Conservation (phyloP, 352 stramenopile genomes). For the Plasmopara halstedii region DNA sequence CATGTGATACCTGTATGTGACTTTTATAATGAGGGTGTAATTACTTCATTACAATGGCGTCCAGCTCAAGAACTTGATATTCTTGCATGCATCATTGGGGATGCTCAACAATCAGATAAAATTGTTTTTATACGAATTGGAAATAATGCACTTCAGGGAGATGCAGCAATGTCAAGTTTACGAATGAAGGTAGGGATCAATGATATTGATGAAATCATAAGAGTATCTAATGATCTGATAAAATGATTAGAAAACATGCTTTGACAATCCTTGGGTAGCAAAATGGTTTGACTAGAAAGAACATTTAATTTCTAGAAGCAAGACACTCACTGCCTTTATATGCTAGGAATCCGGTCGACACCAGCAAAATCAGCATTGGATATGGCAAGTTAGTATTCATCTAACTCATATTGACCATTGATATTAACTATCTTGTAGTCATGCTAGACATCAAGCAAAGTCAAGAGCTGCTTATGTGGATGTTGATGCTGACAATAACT, state of each 20-base stretch:
- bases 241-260: constrained; percentile 8
- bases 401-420: not conserved
- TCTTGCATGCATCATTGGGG: constrained; percentile 17
- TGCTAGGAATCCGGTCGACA: constrained; percentile 15
- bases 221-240: not conserved
- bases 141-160: constrained; percentile 1
- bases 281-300: constrained; percentile 20
- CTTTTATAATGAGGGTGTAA: constrained; percentile 7
- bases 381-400: constrained; percentile 16
- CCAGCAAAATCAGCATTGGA: constrained; percentile 23
- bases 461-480: constrained; percentile 20
- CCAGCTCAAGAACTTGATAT: constrained; percentile 20
- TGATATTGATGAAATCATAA: not conserved
- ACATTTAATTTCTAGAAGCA: not conserved
- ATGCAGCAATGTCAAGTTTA: constrained; percentile 3
- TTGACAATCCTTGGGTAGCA: constrained; percentile 24
- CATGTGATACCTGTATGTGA: constrained; percentile 3
- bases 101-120: constrained; percentile 5
- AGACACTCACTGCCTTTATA: not conserved
- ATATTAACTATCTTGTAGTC: no score
- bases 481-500: constrained; percentile 1
- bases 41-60: constrained; percentile 30
- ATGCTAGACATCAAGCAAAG: not conserved
- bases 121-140: constrained; percentile 12
- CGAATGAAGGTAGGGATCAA: constrained; percentile 7